Base-by-base conservation (phyloP, 768 basidiomycete genomes). In the Coprinopsis cinerea region DNA sequence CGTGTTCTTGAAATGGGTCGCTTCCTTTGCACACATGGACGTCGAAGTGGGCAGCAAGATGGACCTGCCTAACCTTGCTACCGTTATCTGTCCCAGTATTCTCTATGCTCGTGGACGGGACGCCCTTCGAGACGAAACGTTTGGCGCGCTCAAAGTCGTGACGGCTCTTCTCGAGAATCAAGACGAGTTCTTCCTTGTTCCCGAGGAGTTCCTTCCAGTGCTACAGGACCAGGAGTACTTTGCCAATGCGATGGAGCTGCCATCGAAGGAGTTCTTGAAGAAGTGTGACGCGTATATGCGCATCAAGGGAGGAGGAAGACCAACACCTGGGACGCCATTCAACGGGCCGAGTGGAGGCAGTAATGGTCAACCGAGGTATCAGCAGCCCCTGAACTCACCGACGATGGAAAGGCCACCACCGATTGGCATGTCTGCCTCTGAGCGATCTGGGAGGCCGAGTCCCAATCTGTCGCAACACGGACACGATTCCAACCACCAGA, bases 1-100 rank as follows among this genome's bases (percentile, higher is more conserved):
- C 62, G 94, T 96, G 25, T 99, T 99, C 73, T 77, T 99, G 57
- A 96, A 97, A 68, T 99, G 96, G 96, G 96, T 99, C 10, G 95
- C 95, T 9, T 96, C 93, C 1, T 99, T 99, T 65, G 92, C 96
- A 43, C 95, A 99, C 67, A 83, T 94, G 73, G 94, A 97, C 61
- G 92, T 93, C 57, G 90, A 91, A 61, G 97, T 95, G 0, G 94
- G 94, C 35, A 94, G 90, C 70, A 94, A 95, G 72, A 99, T 99
- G 96, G 96, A 99, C 66, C 73, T 98, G 41, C 77, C 77, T 15
- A 99, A 99, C 65, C 77, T 99, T 56, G 92, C 96, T 28, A 97
- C 92, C 7, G 95, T 98, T 67, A 94, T 98, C 57, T 87, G 88
- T 60, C 96, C 96, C n/a, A 97, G 92, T 60, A 98, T 99, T 55